These are phyloP conservation scores for Suillus decipiens DNA, from an alignment of 768 basidiomycete genomes.

Conservation along the genomic window DNA sequence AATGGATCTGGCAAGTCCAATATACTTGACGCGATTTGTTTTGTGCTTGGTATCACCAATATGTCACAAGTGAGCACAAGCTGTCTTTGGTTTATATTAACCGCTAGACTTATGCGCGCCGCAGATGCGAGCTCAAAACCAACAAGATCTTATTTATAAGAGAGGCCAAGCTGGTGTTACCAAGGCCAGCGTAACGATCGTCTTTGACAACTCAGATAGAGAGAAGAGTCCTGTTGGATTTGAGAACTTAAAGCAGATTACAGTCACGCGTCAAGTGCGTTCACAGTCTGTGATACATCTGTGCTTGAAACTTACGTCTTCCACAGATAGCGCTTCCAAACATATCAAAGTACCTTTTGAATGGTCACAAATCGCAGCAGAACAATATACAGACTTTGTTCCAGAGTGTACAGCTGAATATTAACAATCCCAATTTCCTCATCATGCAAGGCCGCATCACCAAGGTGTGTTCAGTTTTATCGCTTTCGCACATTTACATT, in stretches of 20 bases:
- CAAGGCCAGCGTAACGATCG: conserved; percentile 97
- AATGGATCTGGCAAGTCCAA: conserved; percentile 98
- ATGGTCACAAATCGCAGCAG: conserved; percentile 92
- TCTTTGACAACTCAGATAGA: conserved; percentile 96
- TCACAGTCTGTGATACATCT: neutral
- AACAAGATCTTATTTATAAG: conserved; percentile 98
- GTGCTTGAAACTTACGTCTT: conserved; percentile 5
- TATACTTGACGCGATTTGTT: conserved; percentile 98
- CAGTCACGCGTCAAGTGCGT: conserved; percentile 91
- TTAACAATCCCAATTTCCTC: conserved; percentile 99
- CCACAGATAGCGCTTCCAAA: conserved; percentile 88
- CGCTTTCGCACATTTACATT: conserved; percentile 1
- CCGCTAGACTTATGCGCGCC: neutral
- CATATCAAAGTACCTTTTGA: conserved; percentile 91
- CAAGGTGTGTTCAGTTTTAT: conserved; percentile 55
- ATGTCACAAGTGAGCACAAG: conserved; percentile 72
- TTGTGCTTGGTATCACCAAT: conserved; percentile 96
- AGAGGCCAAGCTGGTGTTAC: conserved; percentile 96
- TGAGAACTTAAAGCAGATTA: conserved; percentile 83
- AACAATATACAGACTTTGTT: conserved; percentile 87
- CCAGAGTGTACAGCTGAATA: conserved; percentile 96
- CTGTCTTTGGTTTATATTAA: neutral
- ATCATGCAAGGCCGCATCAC: conserved; percentile 99
- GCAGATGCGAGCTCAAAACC: conserved; percentile 92
- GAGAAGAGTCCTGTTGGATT: conserved; percentile 81